These are phyloP conservation scores for Pogostemon cablin DNA, from an alignment of 257 asterid species.

Conservation along the genomic window DNA sequence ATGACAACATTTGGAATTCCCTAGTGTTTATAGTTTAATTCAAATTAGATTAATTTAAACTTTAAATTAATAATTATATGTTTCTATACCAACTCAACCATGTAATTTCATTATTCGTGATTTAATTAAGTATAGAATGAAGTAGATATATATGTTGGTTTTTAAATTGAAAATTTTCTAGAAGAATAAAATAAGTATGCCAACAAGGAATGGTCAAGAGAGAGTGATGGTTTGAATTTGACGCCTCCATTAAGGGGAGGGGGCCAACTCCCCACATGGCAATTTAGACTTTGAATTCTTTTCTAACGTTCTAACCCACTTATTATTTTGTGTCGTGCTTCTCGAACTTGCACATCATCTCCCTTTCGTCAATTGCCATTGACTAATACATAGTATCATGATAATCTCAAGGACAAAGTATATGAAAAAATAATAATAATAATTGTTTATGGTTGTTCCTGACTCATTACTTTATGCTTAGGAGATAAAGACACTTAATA, in stretches of 20 bases:
- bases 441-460: too few species aligned
- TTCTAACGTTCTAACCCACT: background rate
- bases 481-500: too few species aligned
- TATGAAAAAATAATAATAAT: too few species aligned
- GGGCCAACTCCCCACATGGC: constrained; percentile 16
- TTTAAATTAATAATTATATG: too few species aligned
- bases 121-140: too few species aligned
- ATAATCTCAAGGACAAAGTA: too few species aligned
- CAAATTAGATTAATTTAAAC: too few species aligned
- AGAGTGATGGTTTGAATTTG: constrained; percentile 32
- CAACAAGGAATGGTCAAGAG: constrained; percentile 11
- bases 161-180: constrained; percentile 12
- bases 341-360: background rate
- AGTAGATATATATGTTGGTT: background rate
- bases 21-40: too few species aligned
- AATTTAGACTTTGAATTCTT: constrained; percentile 25
- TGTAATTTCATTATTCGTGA: too few species aligned
- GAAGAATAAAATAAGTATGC: constrained; percentile 11
- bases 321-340: background rate
- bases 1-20: too few species aligned
- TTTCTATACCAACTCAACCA: too few species aligned
- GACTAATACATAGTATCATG: background rate
- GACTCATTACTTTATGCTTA: too few species aligned
- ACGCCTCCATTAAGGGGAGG: constrained; percentile 19
- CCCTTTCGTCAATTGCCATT: background rate